A percentile compares a stretch with the other conserved stretches of the same genome.
Conservation (phyloP, 2,329 filamentous ascomycete genomes). For the Claviceps sorghi region DNA sequence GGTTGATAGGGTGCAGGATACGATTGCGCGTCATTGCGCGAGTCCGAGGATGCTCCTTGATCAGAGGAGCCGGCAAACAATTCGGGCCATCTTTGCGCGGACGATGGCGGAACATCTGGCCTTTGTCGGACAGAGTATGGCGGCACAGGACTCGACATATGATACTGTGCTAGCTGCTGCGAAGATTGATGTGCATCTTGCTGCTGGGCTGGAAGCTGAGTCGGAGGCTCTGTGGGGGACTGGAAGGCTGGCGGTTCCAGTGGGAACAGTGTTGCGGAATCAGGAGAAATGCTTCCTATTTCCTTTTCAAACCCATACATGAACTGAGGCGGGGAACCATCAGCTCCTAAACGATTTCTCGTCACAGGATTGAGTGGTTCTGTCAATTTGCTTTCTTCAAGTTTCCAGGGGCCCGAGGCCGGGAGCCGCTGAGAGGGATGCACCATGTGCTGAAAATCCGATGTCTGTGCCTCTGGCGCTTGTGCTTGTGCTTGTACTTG, state of each 20-base stretch:
- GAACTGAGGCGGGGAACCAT: constrained; percentile 15
- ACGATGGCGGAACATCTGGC: constrained; percentile 33
- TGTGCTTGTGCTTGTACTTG: neutral
- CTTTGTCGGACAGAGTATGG: constrained; percentile 1
- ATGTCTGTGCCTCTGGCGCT: neutral
- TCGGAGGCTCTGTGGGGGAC: neutral
- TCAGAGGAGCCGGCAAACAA: constrained; percentile 22
- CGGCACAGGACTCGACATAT: neutral
- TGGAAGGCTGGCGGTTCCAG: constrained; percentile 4
- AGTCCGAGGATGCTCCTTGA: constrained; percentile 2
- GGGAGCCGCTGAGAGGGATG: constrained; percentile 28
- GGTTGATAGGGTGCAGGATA: constrained; percentile 8
- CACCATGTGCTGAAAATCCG: neutral
- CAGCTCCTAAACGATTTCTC: constrained; percentile 20
- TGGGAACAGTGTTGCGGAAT: constrained; percentile 9
- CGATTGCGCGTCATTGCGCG: constrained; percentile 7
- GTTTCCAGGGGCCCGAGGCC: constrained; percentile 34
- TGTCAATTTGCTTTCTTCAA: constrained; percentile 39
- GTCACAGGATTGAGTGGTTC: constrained; percentile 29
- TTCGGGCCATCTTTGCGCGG: constrained; percentile 34
- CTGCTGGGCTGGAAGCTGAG: neutral
- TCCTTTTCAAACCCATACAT: constrained; percentile 37
- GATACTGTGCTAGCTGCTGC: neutral
- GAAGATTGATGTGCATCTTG: neutral
- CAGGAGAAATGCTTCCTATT: constrained; percentile 21